A percentile compares a stretch with the other conserved stretches of the same genome.
phyloP scores from a whole-genome alignment of 495 filamentous ascomycete genomes.

The Tuber aestivum region DNA sequence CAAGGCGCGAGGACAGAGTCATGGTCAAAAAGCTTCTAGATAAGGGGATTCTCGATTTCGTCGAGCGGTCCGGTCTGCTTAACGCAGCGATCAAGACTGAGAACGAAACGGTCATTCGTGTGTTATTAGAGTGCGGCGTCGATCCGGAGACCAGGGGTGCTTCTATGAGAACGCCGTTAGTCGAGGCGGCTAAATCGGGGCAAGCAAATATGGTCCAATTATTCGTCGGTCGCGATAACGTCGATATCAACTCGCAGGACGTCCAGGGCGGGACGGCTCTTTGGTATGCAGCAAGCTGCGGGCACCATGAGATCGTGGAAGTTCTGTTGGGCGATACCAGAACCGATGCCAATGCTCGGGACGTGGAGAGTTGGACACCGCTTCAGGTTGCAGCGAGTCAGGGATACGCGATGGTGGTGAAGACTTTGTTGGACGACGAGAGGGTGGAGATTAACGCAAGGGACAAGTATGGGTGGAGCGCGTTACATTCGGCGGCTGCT shows the following conservation, averaged over 20 bases:
- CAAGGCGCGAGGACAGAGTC: not conserved
- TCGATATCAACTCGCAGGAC: not conserved
- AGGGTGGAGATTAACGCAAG: conserved; percentile 2
- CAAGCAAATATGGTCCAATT: not conserved
- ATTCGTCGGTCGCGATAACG: not conserved
- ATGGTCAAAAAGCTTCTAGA: conserved; percentile 2
- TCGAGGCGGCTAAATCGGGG: conserved; percentile 1
- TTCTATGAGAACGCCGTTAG: not conserved
- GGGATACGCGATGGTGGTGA: not conserved
- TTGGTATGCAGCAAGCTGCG: not conserved
- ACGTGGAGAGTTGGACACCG: not conserved
- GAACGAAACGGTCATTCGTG: conserved; percentile 11
- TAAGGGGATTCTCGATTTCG: not conserved
- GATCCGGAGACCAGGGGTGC: conserved; percentile 1
- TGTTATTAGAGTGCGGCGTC: conserved; percentile 29
- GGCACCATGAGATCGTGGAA: not conserved
- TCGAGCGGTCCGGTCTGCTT: not conserved
- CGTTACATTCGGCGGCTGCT: not conserved
- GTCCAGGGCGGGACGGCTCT: not conserved
- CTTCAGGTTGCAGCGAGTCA: not conserved
- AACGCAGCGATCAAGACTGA: conserved; percentile 8
- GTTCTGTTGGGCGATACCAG: not conserved
- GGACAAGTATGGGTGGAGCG: not conserved
- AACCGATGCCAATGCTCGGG: not conserved
- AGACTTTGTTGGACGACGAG: not conserved